A percentile compares a stretch with the other conserved stretches of the same genome.
These are phyloP conservation scores for Pichiaceae sp. DNA, from an alignment of 1,139 yeast genomes.

Conservation along the genomic window DNA sequence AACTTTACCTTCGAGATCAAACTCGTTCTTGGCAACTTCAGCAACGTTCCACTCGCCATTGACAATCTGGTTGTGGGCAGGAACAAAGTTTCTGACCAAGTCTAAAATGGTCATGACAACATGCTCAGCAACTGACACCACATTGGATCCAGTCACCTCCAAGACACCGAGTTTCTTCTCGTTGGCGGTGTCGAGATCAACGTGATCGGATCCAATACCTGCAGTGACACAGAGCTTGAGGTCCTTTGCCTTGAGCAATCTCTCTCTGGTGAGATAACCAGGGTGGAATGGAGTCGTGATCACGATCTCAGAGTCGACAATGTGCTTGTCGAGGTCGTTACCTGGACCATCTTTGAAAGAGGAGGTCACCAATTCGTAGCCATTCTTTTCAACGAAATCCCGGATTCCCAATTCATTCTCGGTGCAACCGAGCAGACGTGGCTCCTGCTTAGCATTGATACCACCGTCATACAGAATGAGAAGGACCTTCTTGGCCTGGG, in stretches of 20 bases:
- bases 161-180: slow-evolving; percentile 49
- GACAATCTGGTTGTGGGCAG: slow-evolving; percentile 64
- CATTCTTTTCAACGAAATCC: slow-evolving; percentile 53
- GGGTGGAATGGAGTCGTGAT: slow-evolving; percentile 85
- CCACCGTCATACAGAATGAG: slow-evolving; percentile 50
- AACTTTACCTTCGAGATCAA: slow-evolving; percentile 69
- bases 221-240: slow-evolving; percentile 70
- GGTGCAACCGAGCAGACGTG: slow-evolving; percentile 56
- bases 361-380: slow-evolving; percentile 63
- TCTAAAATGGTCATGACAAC: slow-evolving; percentile 67
- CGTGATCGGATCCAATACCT: slow-evolving; percentile 81
- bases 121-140: slow-evolving; percentile 76
- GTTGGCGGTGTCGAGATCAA: slow-evolving; percentile 69
- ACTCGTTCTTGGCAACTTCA: slow-evolving; percentile 64
- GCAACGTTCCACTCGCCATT: slow-evolving; percentile 72
- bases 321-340: slow-evolving; percentile 53
- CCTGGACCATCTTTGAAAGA: slow-evolving; percentile 60
- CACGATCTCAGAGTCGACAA: slow-evolving; percentile 65
- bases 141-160: slow-evolving; percentile 81
- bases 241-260: slow-evolving; percentile 65
- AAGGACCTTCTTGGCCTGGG: slow-evolving; percentile 32
- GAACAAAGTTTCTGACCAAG: slow-evolving; percentile 69
- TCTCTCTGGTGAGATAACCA: slow-evolving; percentile 59
- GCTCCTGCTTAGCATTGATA: slow-evolving; percentile 51
- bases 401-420: slow-evolving; percentile 74